These are phyloP conservation scores for Colletotrichum nymphaeae DNA, from an alignment of 2,329 filamentous ascomycete species.

Conservation along the genomic window DNA sequence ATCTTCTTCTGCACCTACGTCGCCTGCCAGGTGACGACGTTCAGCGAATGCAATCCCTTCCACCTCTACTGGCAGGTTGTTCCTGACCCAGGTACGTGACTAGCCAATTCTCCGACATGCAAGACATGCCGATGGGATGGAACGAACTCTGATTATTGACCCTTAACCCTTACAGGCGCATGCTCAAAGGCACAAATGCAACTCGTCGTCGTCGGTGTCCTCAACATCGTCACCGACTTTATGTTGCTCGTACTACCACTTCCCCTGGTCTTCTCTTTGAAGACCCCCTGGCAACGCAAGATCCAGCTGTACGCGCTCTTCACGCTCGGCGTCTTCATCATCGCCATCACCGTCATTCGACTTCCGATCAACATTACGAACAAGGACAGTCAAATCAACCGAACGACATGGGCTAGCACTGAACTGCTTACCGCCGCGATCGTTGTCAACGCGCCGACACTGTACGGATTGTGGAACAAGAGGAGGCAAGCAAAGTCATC, in stretches of 20 bases:
- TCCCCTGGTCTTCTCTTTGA: conserved; percentile 44
- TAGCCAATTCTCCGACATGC: not conserved
- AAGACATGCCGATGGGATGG: not conserved
- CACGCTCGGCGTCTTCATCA: conserved; percentile 51
- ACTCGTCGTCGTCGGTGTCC: conserved; percentile 45
- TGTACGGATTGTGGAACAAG: conserved; percentile 49
- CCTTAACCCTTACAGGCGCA: conserved; percentile 24
- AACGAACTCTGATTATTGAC: not conserved
- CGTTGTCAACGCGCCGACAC: conserved; percentile 52
- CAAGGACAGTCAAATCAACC: conserved; percentile 47
- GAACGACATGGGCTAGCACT: conserved; percentile 51
- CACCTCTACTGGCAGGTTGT: conserved; percentile 67
- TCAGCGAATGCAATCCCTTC: conserved; percentile 57
- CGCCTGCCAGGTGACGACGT: conserved; percentile 46
- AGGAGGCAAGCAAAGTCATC: conserved; percentile 37
- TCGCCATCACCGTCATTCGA: conserved; percentile 51
- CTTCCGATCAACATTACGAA: conserved; percentile 50
- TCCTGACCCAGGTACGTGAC: conserved; percentile 48
- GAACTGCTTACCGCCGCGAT: conserved; percentile 43
- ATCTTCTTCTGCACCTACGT: conserved; percentile 45
- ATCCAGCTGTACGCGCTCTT: conserved; percentile 47
- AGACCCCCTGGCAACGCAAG: conserved; percentile 44
- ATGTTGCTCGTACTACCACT: conserved; percentile 44
- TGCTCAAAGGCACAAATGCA: conserved; percentile 47
- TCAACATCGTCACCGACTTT: conserved; percentile 48